A percentile compares a stretch with the other conserved stretches of the same genome.
These are phyloP conservation scores for Seiridium unicorne DNA, from an alignment of 2,329 filamentous ascomycete genomes.

Conservation along the genomic window DNA sequence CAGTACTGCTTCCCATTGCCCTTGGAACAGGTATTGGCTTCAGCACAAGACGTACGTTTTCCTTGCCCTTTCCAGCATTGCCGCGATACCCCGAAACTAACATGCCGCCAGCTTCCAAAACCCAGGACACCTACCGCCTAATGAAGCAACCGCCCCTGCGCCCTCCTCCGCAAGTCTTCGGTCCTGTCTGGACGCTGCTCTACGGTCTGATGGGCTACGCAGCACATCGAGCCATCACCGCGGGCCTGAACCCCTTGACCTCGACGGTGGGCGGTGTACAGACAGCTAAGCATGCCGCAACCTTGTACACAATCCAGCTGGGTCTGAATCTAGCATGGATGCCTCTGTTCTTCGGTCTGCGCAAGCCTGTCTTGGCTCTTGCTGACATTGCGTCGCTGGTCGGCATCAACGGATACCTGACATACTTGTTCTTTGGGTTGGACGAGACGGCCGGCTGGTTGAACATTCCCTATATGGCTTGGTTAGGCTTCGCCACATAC, in stretches of 20 bases:
- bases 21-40: conserved; percentile 74
- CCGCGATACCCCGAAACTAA: neutral
- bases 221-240: conserved; percentile 71
- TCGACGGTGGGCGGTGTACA: conserved; percentile 22
- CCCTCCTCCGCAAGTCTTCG: conserved; percentile 61
- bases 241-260: conserved; percentile 57
- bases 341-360: conserved; percentile 84
- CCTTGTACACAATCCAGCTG: conserved; percentile 83
- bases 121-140: conserved; percentile 60
- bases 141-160: conserved; percentile 67
- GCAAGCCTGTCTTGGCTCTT: conserved; percentile 71
- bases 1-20: conserved; percentile 73
- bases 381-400: conserved; percentile 72
- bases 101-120: conserved; percentile 32
- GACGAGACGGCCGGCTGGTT: conserved; percentile 72
- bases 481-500: conserved; percentile 87
- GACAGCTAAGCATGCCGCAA: conserved; percentile 64
- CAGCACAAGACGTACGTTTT: conserved; percentile 59
- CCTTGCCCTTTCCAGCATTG: conserved; percentile 1
- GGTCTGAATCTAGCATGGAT: conserved; percentile 86
- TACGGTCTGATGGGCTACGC: conserved; percentile 85
- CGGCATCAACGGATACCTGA: conserved; percentile 70
- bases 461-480: conserved; percentile 79
- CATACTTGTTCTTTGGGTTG: conserved; percentile 72
- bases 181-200: conserved; percentile 64